Evolutionary conservation across 371 early-diverging fungal species (phyloP).

Genomic region (Thermomucor indicae-seudaticae): DNA sequence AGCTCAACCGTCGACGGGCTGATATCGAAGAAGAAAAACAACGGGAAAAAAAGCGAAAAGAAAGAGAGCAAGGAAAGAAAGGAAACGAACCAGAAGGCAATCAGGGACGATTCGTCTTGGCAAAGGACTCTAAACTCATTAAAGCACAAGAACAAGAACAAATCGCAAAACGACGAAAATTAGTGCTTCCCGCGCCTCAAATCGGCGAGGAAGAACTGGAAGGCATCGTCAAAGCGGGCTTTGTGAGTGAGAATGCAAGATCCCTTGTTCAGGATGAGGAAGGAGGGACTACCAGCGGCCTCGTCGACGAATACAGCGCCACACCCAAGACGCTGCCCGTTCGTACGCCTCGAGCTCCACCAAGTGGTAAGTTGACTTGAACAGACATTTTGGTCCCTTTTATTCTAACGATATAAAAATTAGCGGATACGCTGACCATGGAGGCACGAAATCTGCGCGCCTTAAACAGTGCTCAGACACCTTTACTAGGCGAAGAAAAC

Average conservation of each 20-base stretch:
- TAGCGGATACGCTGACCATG: conserved; percentile 65
- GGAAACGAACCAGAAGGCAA: conserved; percentile 34
- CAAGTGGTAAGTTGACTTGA: conserved; percentile 31
- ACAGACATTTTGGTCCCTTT: not conserved
- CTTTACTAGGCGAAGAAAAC: conserved; percentile 82
- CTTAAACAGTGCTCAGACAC: conserved; percentile 78
- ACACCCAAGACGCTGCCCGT: conserved; percentile 43
- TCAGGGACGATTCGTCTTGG: conserved; percentile 51
- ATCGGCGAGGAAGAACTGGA: conserved; percentile 89
- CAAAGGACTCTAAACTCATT: conserved; percentile 50
- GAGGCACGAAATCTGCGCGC: conserved; percentile 85
- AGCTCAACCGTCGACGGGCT: conserved; percentile 78
- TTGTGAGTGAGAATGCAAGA: conserved; percentile 75
- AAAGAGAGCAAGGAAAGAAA: conserved; percentile 46
- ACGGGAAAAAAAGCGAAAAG: conserved; percentile 74
- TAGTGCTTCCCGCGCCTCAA: conserved; percentile 90
- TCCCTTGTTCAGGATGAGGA: conserved; percentile 63
- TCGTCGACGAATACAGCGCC: conserved; percentile 72
- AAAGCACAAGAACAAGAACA: conserved; percentile 70
- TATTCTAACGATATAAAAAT: not conserved
- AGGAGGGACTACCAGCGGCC: conserved; percentile 54
- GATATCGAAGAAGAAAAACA: conserved; percentile 61
- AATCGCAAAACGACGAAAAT: conserved; percentile 69
- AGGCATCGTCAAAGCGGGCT: conserved; percentile 87
- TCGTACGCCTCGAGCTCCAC: conserved; percentile 76